Base-by-base conservation (phyloP, 2,329 filamentous ascomycete species). In the Cladosporium austrohemisphaericum region DNA sequence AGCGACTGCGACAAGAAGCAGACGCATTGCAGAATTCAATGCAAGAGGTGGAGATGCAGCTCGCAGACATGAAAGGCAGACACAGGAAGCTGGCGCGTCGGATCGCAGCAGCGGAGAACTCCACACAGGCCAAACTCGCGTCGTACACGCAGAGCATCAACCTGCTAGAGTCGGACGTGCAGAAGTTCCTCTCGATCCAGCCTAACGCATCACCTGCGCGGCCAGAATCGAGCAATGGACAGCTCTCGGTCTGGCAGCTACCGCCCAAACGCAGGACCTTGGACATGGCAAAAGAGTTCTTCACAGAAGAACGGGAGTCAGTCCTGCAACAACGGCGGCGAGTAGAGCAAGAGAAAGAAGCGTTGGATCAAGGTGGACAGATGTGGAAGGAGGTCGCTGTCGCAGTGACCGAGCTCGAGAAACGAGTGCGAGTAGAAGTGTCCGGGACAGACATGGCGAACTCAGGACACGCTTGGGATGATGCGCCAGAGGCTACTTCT, bases 271-370 rank as follows among this genome's bases (percentile, higher is more conserved):
- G 84, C 14, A 74, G 86, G 38, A 90, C 85, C 0, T 63, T 84
- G 1, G 79, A 80, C 11, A 84, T 90, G 82, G 86, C 85, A 0
- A 79, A 75, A 52, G 76, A 83, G 11, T 86, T 85, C 76, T 90
- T 84, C 81, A 75, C 79, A 47, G 76, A 77, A 5, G 85, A 90
- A 56, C 71, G 83, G 1, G 68, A 68, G 1, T 68, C 78, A 0
- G 69, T 86, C 2, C 70, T 81, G 41, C 69, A 71, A 36, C 77
- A 78, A 51, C 80, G 78, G 54, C 60, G 68, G 7, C 74, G 77
- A 20, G 78, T 85, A 1, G 75, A 82, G 23, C 74, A 73, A 37
- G 86, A 91, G 54, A 76, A 76, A 14, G 66, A 72, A 3, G 86
- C 86, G 1, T 72, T 91, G 8, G 78, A 85, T 18, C 79, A 86